Percentiles rank a stretch among this genome's conserved stretches.
Evolutionary conservation across 2,329 filamentous ascomycete species (phyloP).

Genomic region (Aspergillus sp.): DNA sequence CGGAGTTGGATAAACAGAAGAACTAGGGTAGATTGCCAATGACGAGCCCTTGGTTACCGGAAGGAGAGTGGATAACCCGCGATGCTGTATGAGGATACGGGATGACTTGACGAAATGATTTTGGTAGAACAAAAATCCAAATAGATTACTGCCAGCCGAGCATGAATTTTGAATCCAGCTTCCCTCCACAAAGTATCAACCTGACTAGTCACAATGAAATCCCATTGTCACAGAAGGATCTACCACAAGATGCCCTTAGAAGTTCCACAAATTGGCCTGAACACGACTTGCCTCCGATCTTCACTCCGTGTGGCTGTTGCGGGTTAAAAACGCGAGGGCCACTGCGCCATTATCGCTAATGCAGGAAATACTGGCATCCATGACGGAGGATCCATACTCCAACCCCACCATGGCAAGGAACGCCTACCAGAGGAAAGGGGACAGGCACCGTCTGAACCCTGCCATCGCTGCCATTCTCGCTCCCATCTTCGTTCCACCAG

Average conservation of each 20-base stretch:
- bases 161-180: neutral
- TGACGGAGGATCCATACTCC: neutral
- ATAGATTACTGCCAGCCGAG: neutral
- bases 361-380: conserved; percentile 11
- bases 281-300: neutral
- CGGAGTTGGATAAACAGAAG: conserved; percentile 2
- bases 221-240: neutral
- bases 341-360: conserved; percentile 14
- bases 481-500: neutral
- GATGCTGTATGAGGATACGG: neutral
- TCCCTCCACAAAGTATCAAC: neutral
- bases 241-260: neutral
- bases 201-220: neutral
- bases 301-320: conserved; percentile 12
- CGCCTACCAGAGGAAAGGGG: neutral
- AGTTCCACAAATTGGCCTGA: too few species aligned
- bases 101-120: neutral
- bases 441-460: neutral
- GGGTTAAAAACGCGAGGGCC: neutral
- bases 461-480: neutral
- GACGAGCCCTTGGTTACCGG: neutral
- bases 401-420: conserved; percentile 5
- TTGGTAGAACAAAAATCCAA: neutral
- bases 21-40: conserved; percentile 5
- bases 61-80: neutral